A percentile compares a stretch with the other conserved stretches of the same genome.
Evolutionary conservation across 2,329 filamentous ascomycete species (phyloP).

Genomic region (Anthostomella pinea): DNA sequence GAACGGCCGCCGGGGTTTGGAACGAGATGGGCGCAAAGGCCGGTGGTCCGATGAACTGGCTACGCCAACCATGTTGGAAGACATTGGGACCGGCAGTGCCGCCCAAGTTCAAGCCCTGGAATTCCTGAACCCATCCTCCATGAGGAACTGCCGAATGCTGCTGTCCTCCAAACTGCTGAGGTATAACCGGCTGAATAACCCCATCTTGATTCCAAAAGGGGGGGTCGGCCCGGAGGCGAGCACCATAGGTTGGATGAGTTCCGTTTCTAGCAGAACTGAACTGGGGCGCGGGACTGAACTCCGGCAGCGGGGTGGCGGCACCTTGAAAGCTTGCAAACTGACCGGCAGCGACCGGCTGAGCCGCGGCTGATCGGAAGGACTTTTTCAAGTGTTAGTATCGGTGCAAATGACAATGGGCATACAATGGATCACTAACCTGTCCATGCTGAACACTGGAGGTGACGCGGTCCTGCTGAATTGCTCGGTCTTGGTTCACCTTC

Average conservation of each 20-base stretch:
- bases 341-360: slow-evolving; percentile 6
- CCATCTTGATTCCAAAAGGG: neutral
- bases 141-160: slow-evolving; percentile 9
- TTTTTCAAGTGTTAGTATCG: slow-evolving; percentile 11
- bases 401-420: neutral
- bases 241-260: neutral
- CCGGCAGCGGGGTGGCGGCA: slow-evolving; percentile 11
- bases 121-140: slow-evolving; percentile 39
- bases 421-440: slow-evolving; percentile 18
- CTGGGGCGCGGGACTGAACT: slow-evolving; percentile 4
- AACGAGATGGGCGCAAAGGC: no score
- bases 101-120: slow-evolving; percentile 43
- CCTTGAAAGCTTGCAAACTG: slow-evolving; percentile 19
- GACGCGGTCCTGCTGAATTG: slow-evolving; percentile 70
- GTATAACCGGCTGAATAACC: neutral
- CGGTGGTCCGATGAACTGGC: neutral
- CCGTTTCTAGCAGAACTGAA: neutral
- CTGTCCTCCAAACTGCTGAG: neutral
- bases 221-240: neutral
- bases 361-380: slow-evolving; percentile 21
- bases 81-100: neutral
- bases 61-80: neutral
- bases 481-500: slow-evolving; percentile 65
- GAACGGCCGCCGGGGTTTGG: no score
- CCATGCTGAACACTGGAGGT: slow-evolving; percentile 7